Base-by-base conservation (phyloP, 2,329 filamentous ascomycete genomes). In the Ophiocordyceps polyrhachis-furcata region DNA sequence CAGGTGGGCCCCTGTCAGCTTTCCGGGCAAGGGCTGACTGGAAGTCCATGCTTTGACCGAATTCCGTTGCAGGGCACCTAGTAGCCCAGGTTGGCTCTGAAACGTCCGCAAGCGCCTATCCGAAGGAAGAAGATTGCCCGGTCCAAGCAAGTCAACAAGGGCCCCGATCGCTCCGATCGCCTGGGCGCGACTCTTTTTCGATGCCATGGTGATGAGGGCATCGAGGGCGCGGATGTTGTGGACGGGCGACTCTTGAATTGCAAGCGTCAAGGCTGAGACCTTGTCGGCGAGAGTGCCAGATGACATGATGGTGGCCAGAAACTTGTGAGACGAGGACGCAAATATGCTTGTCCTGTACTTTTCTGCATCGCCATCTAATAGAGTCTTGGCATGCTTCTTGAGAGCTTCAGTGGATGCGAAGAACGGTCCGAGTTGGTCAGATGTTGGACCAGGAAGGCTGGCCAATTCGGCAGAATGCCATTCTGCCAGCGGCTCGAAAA, bases 221-320 rank as follows among this genome's bases (percentile, higher is more conserved):
- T 96, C 89, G 49, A 96, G 79, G 1, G 88, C 83, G 57, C 91
- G 89, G 50, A 78, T 80, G 49, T 88, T 96, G 62, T 98, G 91
- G 44, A 96, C 67, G 17, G 91, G 91, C 9, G 93, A 96, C 62
- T 98, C 91, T 65, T 98, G 93, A 13, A 95, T 79, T 46, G 91
- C 83, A 52, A 98, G 70, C 5, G 91, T 98, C 56, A 98, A 69
- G 4, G 91, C 93, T 3, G 91, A 98, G 40, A 96, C 82, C 61
- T 95, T 96, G 61, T 98, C 91, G 46, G 87, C 93, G 53, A 96
- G 75, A 11, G 93, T 98, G 69, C 91, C 91, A 2, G 88, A 93
- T 11, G 86, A 70, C 84, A 96, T 95, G 59, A 98, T 95, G 17
- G 87, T 93, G 1, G 88, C 85, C 70, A 96, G 80, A 68, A 98